Percentiles rank a stretch among this genome's conserved stretches.
Conservation (phyloP, 345 rosid species). For the Boechera stricta region DNA sequence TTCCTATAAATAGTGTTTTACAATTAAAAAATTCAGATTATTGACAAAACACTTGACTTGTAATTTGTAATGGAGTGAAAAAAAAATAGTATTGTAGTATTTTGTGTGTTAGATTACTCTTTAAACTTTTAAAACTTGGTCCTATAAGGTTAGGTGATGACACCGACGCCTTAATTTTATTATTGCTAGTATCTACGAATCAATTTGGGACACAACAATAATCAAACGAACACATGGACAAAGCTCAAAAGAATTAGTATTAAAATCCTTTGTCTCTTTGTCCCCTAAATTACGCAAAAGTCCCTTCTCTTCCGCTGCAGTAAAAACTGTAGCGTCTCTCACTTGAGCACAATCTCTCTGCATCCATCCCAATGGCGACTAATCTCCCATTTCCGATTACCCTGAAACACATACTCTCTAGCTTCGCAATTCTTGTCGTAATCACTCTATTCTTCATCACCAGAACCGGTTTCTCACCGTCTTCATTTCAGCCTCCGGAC, state of each 20-base stretch:
- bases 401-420: conserved; percentile 30
- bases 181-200: conserved; percentile 26
- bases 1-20: not conserved
- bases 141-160: conserved; percentile 5
- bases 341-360: conserved; percentile 15
- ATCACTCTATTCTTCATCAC: conserved; percentile 49
- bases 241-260: not conserved
- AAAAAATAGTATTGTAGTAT: not conserved
- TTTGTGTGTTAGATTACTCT: conserved; percentile 11
- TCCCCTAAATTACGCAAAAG: conserved; percentile 1
- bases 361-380: conserved; percentile 25
- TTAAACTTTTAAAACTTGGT: not conserved
- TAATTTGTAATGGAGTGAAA: not conserved
- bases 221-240: conserved; percentile 22
- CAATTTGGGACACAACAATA: conserved; percentile 1
- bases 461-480: conserved; percentile 53
- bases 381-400: conserved; percentile 26
- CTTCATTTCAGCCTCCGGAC: conserved; percentile 31
- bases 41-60: not conserved
- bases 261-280: conserved; percentile 28
- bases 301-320: not conserved
- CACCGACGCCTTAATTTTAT: conserved; percentile 2
- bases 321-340: conserved; percentile 25
- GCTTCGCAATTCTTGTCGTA: conserved; percentile 30
- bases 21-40: not conserved